Conservation (phyloP, 1,139 yeast genomes). For the Meyerozyma athensensis region DNA sequence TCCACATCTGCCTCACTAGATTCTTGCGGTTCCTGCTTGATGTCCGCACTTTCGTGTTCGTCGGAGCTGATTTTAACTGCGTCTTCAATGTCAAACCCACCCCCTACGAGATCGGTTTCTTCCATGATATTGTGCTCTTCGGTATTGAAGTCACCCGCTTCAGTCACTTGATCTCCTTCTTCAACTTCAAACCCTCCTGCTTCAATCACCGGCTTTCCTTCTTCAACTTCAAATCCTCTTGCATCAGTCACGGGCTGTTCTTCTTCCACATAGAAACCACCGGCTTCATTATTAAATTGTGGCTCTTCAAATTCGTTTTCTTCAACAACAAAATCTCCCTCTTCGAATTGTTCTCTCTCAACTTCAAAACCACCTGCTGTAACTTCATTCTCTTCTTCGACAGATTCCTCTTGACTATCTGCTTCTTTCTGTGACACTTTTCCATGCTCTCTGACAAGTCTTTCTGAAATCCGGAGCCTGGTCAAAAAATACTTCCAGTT, state of each 20-base stretch:
- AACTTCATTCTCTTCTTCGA: conserved; percentile 11
- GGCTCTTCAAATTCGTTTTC: conserved; percentile 6
- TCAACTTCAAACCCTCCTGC: conserved; percentile 5
- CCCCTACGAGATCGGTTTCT: too few species aligned
- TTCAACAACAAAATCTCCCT: conserved; percentile 6
- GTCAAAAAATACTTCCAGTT: conserved; percentile 73
- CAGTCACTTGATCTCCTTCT: neutral
- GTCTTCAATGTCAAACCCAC: neutral
- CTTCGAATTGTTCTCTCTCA: conserved; percentile 5
- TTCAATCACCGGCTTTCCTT: conserved; percentile 8
- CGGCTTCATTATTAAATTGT: conserved; percentile 8
- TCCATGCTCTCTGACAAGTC: conserved; percentile 68
- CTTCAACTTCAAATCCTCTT: conserved; percentile 6
- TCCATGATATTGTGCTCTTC: too few species aligned
- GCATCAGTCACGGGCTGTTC: conserved; percentile 8
- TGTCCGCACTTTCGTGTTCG: too few species aligned
- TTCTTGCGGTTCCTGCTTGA: too few species aligned
- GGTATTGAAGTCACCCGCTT: conserved; percentile 6
- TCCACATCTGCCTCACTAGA: too few species aligned
- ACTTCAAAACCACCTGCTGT: conserved; percentile 14
- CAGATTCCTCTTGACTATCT: conserved; percentile 9
- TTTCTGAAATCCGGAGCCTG: conserved; percentile 65
- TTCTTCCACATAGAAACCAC: conserved; percentile 10
- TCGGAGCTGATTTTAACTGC: too few species aligned
- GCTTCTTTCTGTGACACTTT: too few species aligned